Evolutionary conservation across 495 filamentous ascomycete genomes (phyloP), one percentile per base, ranked within the genome.

Genomic region (Opeltia flavorubescens): DNA sequence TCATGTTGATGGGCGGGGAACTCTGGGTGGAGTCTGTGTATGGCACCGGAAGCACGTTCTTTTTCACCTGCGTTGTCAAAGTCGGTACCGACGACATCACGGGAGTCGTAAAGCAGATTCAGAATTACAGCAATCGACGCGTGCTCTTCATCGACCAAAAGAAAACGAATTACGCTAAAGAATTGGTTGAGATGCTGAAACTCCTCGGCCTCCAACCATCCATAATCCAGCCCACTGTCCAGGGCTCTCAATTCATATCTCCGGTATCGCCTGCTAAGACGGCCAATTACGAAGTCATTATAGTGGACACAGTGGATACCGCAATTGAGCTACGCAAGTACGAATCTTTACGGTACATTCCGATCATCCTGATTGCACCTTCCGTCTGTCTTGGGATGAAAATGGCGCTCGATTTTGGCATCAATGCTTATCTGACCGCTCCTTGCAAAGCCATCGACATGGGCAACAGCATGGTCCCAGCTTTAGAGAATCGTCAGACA

Each of bases 351-450:
- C 95, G 94, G 66, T 96, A 94, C 57, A 91, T 96, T 43, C 91
- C 91, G 0, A 88, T 99, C 45, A 89, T 99, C 34, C 73, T 99
- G 33, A 67, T 99, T 29, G 89, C 87, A 43, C 93, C 93, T 8
- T 70, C 86, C 38, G 87, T 99, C 13, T 84, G 86, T 49, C 85
- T 99, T 42, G 93, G 81, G 60, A 71, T 99, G 57, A 95, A 95
- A 66, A 87, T 87, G 17, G 89, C 91, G 35, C 71, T 99, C 41
- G 93, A 99, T 63, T 76, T 95, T 35, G 91, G 91, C 51, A 95
- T 99, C 55, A 91, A 88, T 20, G 94, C 86, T 38, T 95, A 96
- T 63, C 96, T 99, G 91, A 99, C 91, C 12, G 95, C 88, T 12
- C 91, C 91, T 28, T 99, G 91, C 63, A 73, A 89, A 51, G 77